Evolutionary conservation across 2,329 filamentous ascomycete species (phyloP).

Genomic region (Ilyonectria destructans): DNA sequence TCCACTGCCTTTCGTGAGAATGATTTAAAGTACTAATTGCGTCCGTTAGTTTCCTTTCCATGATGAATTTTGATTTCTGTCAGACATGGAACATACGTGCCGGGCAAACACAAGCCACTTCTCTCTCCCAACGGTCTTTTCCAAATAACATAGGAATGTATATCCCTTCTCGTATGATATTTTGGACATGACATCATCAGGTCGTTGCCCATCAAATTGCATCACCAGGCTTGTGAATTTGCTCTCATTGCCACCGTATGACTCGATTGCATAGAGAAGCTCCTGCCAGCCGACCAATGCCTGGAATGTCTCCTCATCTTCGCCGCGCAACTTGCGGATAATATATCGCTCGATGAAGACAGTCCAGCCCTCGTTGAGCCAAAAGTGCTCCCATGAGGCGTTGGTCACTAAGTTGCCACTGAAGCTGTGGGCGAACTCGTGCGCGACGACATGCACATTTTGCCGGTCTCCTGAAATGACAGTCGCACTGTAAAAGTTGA

Average conservation of each 20-base stretch:
- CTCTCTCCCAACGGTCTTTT: neutral
- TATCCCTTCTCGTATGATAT: neutral
- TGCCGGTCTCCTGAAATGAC: conserved; percentile 21
- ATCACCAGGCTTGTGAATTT: neutral
- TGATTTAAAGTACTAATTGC: too few relatives aligned
- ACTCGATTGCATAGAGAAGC: neutral
- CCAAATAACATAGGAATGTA: neutral
- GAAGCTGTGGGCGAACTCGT: conserved; percentile 20
- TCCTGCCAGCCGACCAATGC: conserved; percentile 22
- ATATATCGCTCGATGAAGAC: conserved; percentile 18
- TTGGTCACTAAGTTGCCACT: conserved; percentile 25
- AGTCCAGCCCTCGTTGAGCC: conserved; percentile 24
- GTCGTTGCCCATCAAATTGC: neutral
- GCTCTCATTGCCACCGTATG: neutral
- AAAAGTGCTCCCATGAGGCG: conserved; percentile 27
- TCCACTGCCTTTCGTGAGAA: too few relatives aligned
- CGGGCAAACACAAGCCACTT: neutral
- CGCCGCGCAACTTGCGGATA: neutral
- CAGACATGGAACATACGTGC: too few relatives aligned
- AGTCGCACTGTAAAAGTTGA: conserved; percentile 25
- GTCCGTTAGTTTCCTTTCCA: too few relatives aligned
- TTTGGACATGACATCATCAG: neutral
- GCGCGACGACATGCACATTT: conserved; percentile 20
- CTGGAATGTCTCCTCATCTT: neutral
- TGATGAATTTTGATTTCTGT: too few relatives aligned